Evolutionary conservation across 495 filamentous ascomycete genomes (phyloP).

Genomic region (Penicillium riverlandense): DNA sequence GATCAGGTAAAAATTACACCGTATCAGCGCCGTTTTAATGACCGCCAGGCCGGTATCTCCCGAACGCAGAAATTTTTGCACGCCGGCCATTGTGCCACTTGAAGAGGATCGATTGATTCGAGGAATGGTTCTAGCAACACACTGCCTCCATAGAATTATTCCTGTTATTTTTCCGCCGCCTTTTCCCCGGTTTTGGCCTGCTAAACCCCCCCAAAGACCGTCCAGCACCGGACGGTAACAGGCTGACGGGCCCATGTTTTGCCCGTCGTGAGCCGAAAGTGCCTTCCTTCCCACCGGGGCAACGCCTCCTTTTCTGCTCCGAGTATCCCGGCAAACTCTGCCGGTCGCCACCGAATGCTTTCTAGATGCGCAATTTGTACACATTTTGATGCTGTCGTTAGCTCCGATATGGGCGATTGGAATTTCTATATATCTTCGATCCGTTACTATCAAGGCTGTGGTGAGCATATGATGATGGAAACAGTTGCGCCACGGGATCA

Average conservation of each 20-base stretch:
- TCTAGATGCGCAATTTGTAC: background rate
- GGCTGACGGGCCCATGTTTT: constrained; percentile 16
- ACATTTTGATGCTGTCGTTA: background rate
- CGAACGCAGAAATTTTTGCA: constrained; percentile 28
- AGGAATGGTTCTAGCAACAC: no score
- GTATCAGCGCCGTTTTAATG: constrained; percentile 1
- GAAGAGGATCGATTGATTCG: background rate
- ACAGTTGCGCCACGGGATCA: no score
- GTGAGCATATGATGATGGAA: no score
- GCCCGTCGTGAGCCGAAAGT: constrained; percentile 14
- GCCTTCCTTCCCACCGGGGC: constrained; percentile 14
- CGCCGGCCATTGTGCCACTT: constrained; percentile 2
- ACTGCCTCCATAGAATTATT: background rate
- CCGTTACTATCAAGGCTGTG: no score
- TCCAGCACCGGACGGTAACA: constrained; percentile 7
- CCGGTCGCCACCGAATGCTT: constrained; percentile 7
- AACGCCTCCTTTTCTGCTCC: constrained; percentile 20
- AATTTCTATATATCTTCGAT: no score
- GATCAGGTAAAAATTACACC: constrained; percentile 15
- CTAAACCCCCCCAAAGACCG: no score
- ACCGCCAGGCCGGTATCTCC: constrained; percentile 33
- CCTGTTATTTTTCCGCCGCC: background rate
- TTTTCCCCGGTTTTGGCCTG: background rate
- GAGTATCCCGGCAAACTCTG: constrained; percentile 13
- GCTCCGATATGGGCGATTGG: no score